Percentiles rank a stretch among this genome's conserved stretches.
Conservation (phyloP, 2,329 filamentous ascomycete species). For the Chaetomium sp. region DNA sequence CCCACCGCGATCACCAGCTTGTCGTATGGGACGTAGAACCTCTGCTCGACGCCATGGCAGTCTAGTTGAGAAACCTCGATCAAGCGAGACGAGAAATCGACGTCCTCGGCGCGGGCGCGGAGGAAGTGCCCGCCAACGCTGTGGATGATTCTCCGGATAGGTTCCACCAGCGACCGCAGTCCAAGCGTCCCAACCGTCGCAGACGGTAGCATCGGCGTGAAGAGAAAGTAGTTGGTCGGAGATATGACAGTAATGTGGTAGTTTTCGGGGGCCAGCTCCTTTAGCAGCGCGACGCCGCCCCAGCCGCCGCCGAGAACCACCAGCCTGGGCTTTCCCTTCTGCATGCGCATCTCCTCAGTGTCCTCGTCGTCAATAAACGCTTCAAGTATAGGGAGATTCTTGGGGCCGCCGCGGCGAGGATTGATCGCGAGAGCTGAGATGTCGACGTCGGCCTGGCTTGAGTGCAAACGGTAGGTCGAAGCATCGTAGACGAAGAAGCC, state of each 20-base stretch:
- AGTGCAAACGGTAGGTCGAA: conserved; percentile 78
- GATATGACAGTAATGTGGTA: conserved; percentile 96
- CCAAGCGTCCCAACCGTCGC: conserved; percentile 96
- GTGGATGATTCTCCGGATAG: conserved; percentile 80
- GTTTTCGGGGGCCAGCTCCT: conserved; percentile 84
- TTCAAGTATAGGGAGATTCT: conserved; percentile 91
- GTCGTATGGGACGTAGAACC: conserved; percentile 96
- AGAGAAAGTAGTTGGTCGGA: conserved; percentile 94
- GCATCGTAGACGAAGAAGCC: conserved; percentile 95
- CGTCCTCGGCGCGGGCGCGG: conserved; percentile 80
- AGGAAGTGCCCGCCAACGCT: conserved; percentile 85
- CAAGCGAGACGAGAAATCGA: conserved; percentile 89
- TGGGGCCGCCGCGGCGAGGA: conserved; percentile 82
- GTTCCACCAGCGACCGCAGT: conserved; percentile 87
- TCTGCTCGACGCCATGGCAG: conserved; percentile 67
- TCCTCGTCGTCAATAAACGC: conserved; percentile 89
- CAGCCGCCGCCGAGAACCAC: conserved; percentile 94
- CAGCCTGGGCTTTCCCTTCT: conserved; percentile 87
- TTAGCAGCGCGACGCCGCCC: conserved; percentile 90
- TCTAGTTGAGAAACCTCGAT: conserved; percentile 81
- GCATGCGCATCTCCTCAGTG: conserved; percentile 64
- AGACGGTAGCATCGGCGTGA: conserved; percentile 96
- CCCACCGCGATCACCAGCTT: conserved; percentile 93
- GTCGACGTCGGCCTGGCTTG: conserved; percentile 69
- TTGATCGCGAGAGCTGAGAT: conserved; percentile 83